phyloP scores from a whole-genome alignment of 2,329 filamentous ascomycete species.

The Diaporthe sp. region DNA sequence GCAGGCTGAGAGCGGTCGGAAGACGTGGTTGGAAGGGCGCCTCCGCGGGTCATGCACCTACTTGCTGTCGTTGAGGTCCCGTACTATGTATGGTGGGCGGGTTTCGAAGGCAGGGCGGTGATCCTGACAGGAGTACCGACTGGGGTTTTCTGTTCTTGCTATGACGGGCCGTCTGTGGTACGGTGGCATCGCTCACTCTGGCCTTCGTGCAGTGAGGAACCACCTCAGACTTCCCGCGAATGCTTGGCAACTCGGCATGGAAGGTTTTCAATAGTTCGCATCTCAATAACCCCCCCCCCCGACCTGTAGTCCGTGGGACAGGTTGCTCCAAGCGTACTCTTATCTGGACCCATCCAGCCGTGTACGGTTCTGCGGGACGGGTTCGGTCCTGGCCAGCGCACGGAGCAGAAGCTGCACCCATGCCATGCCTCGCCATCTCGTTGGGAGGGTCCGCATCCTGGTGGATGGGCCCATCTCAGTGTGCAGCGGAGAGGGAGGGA shows the following conservation, averaged over 20 bases:
- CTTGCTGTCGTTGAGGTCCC: constrained; percentile 18
- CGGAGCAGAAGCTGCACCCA: constrained; percentile 36
- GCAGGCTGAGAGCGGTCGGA: background rate
- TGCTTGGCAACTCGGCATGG: background rate
- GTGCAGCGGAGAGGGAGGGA: constrained; percentile 32
- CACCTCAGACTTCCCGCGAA: background rate
- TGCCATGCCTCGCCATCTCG: constrained; percentile 21
- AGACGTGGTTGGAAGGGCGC: constrained; percentile 17
- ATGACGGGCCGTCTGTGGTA: constrained; percentile 17
- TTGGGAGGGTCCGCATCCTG: constrained; percentile 31
- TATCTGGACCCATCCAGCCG: constrained; percentile 2
- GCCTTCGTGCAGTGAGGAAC: background rate
- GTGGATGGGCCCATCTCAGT: constrained; percentile 35
- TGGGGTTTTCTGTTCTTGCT: background rate
- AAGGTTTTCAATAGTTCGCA: background rate
- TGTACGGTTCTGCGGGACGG: background rate
- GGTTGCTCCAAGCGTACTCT: background rate
- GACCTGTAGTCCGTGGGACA: background rate
- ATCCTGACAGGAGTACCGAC: constrained; percentile 1
- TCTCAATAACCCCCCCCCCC: background rate
- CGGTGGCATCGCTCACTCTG: constrained; percentile 10
- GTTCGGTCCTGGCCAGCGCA: constrained; percentile 30
- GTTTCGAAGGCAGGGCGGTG: constrained; percentile 3
- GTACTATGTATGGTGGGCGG: constrained; percentile 1
- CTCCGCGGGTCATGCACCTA: constrained; percentile 5